A percentile compares a stretch with the other conserved stretches of the same genome.
These are phyloP conservation scores for Aspergillus asperescens DNA, from an alignment of 495 filamentous ascomycete species.

Conservation along the genomic window DNA sequence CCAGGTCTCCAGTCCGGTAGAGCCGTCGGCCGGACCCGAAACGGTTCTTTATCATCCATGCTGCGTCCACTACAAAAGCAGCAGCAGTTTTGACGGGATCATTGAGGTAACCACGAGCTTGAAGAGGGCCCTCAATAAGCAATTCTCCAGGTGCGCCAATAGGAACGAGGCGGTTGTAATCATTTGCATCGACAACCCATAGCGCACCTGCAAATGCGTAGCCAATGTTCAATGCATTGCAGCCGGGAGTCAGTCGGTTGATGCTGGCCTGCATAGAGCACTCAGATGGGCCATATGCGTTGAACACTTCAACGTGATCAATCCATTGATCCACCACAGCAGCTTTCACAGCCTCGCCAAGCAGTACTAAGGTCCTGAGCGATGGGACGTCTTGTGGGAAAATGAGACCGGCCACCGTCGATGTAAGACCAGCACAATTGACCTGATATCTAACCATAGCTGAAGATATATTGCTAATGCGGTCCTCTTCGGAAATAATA, in stretches of 20 bases:
- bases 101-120: slow-evolving; percentile 48
- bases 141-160: slow-evolving; percentile 51
- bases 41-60: slow-evolving; percentile 27
- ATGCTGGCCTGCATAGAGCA: slow-evolving; percentile 15
- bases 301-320: slow-evolving; percentile 13
- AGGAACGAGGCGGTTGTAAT: slow-evolving; percentile 46
- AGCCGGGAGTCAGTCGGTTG: neutral
- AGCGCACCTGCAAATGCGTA: slow-evolving; percentile 13
- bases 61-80: slow-evolving; percentile 43
- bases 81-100: slow-evolving; percentile 34
- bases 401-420: slow-evolving; percentile 24
- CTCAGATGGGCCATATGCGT: slow-evolving; percentile 26
- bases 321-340: slow-evolving; percentile 9
- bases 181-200: slow-evolving; percentile 49
- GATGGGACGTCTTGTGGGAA: slow-evolving; percentile 16
- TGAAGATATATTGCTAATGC: slow-evolving; percentile 24
- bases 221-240: slow-evolving; percentile 12
- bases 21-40: slow-evolving; percentile 28
- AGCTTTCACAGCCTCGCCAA: slow-evolving; percentile 23
- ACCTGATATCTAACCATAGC: slow-evolving; percentile 22
- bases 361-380: slow-evolving; percentile 20
- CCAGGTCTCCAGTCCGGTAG: slow-evolving; percentile 45
- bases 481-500: slow-evolving; percentile 44
- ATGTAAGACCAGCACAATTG: slow-evolving; percentile 27
- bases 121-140: slow-evolving; percentile 47